Percentiles rank a stretch among this genome's conserved stretches.
These are phyloP conservation scores for Debaryomycetaceae sp. DNA, from an alignment of 1,139 yeast genomes.

Conservation along the genomic window DNA sequence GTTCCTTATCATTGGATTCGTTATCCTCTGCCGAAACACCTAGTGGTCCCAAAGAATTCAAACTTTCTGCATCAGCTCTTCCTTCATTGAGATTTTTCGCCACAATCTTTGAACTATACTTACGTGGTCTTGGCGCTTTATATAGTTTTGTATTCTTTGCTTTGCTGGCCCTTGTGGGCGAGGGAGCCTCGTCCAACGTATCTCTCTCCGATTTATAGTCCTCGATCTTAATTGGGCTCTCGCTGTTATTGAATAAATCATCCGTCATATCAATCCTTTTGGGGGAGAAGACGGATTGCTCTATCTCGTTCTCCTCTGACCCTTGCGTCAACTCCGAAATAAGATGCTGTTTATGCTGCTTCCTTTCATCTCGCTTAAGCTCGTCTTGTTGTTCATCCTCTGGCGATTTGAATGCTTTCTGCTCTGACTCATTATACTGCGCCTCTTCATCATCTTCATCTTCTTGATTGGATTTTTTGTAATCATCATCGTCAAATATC, in stretches of 20 bases:
- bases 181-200: slow-evolving; percentile 3
- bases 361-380: slow-evolving; percentile 30
- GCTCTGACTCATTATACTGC: slow-evolving; percentile 9
- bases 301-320: slow-evolving; percentile 23
- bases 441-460: slow-evolving; percentile 17
- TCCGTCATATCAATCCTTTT: slow-evolving; percentile 18
- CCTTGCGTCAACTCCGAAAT: slow-evolving; percentile 36
- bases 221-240: slow-evolving; percentile 27
- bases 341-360: slow-evolving; percentile 33
- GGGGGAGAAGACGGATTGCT: slow-evolving; percentile 20
- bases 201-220: slow-evolving; percentile 10
- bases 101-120: slow-evolving; percentile 28
- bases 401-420: slow-evolving; percentile 9
- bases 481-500: slow-evolving; percentile 16
- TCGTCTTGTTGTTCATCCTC: slow-evolving; percentile 31
- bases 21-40: slow-evolving; percentile 18
- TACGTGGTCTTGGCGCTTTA: slow-evolving; percentile 46
- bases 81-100: slow-evolving; percentile 26
- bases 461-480: slow-evolving; percentile 10
- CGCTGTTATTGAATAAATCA: slow-evolving; percentile 34
- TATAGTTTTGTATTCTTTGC: slow-evolving; percentile 25
- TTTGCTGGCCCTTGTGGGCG: slow-evolving; percentile 10
- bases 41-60: slow-evolving; percentile 41
- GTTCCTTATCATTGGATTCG: slow-evolving; percentile 8
- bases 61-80: slow-evolving; percentile 4